These are phyloP conservation scores for Penicillium flavigenum DNA, from an alignment of 495 filamentous ascomycete genomes.

Conservation along the genomic window DNA sequence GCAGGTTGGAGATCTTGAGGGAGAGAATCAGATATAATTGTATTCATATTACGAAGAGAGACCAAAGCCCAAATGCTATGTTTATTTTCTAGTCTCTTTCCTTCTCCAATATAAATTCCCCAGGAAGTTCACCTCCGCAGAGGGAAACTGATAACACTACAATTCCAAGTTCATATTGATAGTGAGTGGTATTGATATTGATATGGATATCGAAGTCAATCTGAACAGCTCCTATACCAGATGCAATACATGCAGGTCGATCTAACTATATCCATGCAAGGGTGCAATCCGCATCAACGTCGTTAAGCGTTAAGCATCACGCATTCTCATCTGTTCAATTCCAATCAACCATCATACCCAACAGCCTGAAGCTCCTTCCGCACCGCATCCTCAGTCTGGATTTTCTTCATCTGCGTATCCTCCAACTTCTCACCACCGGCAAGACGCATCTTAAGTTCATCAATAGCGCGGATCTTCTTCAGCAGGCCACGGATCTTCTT, in stretches of 20 bases:
- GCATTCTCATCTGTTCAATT: conserved; percentile 4
- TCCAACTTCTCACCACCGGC: conserved; percentile 94
- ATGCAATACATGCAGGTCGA: conserved; percentile 14
- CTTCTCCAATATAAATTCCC: background rate
- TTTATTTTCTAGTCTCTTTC: background rate
- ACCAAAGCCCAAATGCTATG: background rate
- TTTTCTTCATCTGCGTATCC: conserved; percentile 98
- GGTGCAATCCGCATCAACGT: conserved; percentile 9
- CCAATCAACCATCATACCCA: conserved; percentile 48
- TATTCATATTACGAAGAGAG: background rate
- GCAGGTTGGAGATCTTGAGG: conserved; percentile 60
- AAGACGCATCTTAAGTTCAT: conserved; percentile 93
- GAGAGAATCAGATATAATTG: conserved; percentile 32
- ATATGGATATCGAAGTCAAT: conserved; percentile 9
- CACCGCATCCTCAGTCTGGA: conserved; percentile 79
- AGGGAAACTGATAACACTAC: background rate
- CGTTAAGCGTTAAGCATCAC: background rate
- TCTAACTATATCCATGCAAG: conserved; percentile 12
- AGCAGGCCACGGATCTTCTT: conserved; percentile 89
- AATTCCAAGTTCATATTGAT: background rate
- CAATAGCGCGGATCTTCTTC: conserved; percentile 97
- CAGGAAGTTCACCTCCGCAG: background rate
- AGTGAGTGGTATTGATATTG: conserved; percentile 7
- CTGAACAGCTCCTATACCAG: conserved; percentile 5
- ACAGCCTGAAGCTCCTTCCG: conserved; percentile 74